These are phyloP conservation scores for Penicillium sp. DNA, from an alignment of 2,329 filamentous ascomycete genomes.

Conservation along the genomic window DNA sequence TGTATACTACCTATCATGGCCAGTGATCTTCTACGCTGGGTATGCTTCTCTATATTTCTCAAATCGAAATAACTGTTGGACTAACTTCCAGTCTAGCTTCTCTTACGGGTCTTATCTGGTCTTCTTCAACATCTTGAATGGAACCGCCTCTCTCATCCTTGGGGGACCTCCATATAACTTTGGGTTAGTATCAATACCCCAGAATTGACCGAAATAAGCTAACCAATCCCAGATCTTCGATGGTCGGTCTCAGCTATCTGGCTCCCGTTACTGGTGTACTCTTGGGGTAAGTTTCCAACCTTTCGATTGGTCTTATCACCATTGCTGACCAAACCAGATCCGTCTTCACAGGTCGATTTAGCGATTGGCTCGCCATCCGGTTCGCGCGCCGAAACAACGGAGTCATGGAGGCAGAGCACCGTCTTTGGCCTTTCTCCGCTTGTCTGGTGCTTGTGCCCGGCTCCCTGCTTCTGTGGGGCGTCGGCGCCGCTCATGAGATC, in stretches of 20 bases:
- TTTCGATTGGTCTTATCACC: not conserved
- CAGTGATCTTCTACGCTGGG: constrained; percentile 43
- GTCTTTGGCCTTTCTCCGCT: constrained; percentile 41
- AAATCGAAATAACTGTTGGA: not conserved
- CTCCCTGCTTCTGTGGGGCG: constrained; percentile 41
- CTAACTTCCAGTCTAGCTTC: constrained; percentile 27
- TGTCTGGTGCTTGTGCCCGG: constrained; percentile 38
- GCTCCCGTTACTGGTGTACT: constrained; percentile 37
- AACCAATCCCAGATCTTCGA: constrained; percentile 31
- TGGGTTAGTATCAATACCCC: constrained; percentile 19
- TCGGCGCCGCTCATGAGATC: constrained; percentile 43
- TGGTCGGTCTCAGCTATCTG: constrained; percentile 42
- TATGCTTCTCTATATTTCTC: constrained; percentile 7
- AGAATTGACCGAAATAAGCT: constrained; percentile 6
- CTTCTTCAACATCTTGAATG: constrained; percentile 44
- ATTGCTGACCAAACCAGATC: constrained; percentile 25
- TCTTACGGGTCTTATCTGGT: constrained; percentile 43
- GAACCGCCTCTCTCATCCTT: constrained; percentile 40
- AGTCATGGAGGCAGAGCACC: constrained; percentile 44
- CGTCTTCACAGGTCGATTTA: constrained; percentile 41
- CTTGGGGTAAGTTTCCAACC: constrained; percentile 26
- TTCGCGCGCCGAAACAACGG: constrained; percentile 43
- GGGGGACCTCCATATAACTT: constrained; percentile 40
- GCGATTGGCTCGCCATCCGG: constrained; percentile 41
- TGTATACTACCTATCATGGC: constrained; percentile 39